Conservation (phyloP, 768 basidiomycete species). For the Daedaleopsis nitida region DNA sequence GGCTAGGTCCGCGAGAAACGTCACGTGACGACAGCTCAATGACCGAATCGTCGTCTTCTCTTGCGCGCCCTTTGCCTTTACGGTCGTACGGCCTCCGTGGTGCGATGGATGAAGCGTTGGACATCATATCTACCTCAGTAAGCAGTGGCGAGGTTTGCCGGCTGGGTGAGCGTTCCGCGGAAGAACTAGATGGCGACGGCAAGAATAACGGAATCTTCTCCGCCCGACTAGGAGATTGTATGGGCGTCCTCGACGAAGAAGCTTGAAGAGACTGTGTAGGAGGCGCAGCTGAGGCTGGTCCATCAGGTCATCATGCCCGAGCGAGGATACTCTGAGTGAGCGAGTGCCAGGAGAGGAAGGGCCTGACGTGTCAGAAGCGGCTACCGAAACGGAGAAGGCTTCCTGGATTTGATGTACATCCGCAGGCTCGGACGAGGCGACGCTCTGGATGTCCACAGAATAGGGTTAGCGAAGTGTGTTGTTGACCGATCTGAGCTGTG, state of each 20-base stretch:
- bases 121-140: not conserved
- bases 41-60: not conserved
- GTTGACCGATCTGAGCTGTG: not conserved
- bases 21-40: not conserved
- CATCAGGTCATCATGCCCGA: not conserved
- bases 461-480: not conserved
- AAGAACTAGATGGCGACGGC: conserved; percentile 23
- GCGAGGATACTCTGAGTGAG: conserved; percentile 6
- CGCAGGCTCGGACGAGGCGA: conserved; percentile 3
- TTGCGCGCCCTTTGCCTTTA: conserved; percentile 14
- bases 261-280: not conserved
- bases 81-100: not conserved
- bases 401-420: conserved; percentile 7
- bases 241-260: not conserved
- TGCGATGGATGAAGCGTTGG: not conserved
- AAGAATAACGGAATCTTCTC: conserved; percentile 22
- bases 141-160: not conserved
- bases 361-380: conserved; percentile 2
- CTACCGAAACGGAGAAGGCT: not conserved
- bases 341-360: conserved; percentile 1
- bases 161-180: not conserved
- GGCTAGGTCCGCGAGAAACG: not conserved
- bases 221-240: not conserved
- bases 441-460: not conserved
- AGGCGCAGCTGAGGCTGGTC: not conserved